Percentiles rank a stretch among this genome's conserved stretches.
Conservation (phyloP, 805 yeast species). For the Diddensiella caesifluorescens region DNA sequence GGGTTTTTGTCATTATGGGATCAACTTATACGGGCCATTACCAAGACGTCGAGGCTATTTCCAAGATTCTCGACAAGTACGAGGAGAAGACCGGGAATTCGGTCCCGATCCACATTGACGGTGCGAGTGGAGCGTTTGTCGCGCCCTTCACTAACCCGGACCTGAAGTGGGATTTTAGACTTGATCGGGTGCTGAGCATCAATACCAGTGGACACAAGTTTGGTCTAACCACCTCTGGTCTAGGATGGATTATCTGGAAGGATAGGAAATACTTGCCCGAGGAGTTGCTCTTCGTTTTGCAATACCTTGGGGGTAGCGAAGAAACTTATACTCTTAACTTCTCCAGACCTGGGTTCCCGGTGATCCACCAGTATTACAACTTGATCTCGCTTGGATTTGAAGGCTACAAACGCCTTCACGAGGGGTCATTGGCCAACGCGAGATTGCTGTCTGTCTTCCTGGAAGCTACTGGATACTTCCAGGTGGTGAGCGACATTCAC, state of each 20-base stretch:
- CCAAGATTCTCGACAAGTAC: conserved; percentile 60
- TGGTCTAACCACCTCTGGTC: conserved; percentile 85
- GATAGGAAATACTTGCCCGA: conserved; percentile 59
- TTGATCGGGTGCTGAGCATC: conserved; percentile 73
- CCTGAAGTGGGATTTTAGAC: conserved; percentile 75
- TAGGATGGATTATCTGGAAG: conserved; percentile 90
- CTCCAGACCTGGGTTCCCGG: conserved; percentile 90
- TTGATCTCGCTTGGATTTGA: conserved; percentile 62
- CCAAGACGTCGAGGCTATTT: conserved; percentile 63
- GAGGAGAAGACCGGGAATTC: conserved; percentile 60
- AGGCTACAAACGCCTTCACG: conserved; percentile 65
- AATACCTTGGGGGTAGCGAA: conserved; percentile 83
- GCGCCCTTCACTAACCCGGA: conserved; percentile 81
- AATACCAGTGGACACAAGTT: conserved; percentile 92
- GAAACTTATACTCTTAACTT: conserved; percentile 83
- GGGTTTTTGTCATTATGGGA: conserved; percentile 81
- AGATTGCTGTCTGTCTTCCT: conserved; percentile 55
- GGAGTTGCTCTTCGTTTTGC: conserved; percentile 67
- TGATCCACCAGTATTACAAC: conserved; percentile 80
- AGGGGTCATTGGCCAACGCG: conserved; percentile 63
- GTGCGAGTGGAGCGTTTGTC: conserved; percentile 85
- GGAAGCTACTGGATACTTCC: conserved; percentile 62
- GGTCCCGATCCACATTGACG: conserved; percentile 88
- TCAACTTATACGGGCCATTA: conserved; percentile 92
- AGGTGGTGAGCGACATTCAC: conserved; percentile 74